Base-by-base conservation (phyloP, 495 filamentous ascomycete species). In the Penicillium canariense region DNA sequence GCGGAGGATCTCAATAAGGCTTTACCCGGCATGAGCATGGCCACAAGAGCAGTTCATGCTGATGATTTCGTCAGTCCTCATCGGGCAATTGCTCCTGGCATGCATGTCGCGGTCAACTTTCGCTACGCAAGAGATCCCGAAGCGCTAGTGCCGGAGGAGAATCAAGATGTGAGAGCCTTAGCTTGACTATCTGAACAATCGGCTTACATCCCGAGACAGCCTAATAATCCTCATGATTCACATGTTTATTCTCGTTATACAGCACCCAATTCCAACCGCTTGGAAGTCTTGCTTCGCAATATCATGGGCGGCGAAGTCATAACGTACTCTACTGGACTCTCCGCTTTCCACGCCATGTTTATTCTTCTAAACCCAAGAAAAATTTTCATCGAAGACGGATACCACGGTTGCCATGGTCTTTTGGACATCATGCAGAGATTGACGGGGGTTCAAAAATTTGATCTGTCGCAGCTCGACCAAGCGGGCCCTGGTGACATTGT, bases 391-490 rank as follows among this genome's bases (percentile, higher is more conserved):
- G 83, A 84, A 20, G 83, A 77, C 31, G 90, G 88, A 15, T 97
- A 97, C 69, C 93, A 97, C 72, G 93, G 93, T 50, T 91, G 87
- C 67, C 90, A 96, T 71, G 89, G 87, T 50, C 84, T 94, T 17
- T 76, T 96, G 48, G 66, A 68, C 2, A 68, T 97, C 26, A 73
- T 92, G 38, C 55, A 75, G 45, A 84, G 85, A 54, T 79, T 96
- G 35, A 87, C 81, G 26, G 84, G 84, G 0, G 76, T 91, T 26
- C 65, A 82, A 53, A 77, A 84, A 44, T 71, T 96, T 11, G 70
- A 77, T 1, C 76, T 94, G 15, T 76, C 85, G 52, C 81, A 82
- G 2, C 68, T 76, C 5, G 77, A 80, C 40, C 75, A 79, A 43
- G 75, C 90, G 7, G 73, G 77, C 3, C 67, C 77, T 3, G 93